A percentile compares a stretch with the other conserved stretches of the same genome.
phyloP scores from a whole-genome alignment of 805 yeast species.

The Kurtzmaniella fragi region DNA sequence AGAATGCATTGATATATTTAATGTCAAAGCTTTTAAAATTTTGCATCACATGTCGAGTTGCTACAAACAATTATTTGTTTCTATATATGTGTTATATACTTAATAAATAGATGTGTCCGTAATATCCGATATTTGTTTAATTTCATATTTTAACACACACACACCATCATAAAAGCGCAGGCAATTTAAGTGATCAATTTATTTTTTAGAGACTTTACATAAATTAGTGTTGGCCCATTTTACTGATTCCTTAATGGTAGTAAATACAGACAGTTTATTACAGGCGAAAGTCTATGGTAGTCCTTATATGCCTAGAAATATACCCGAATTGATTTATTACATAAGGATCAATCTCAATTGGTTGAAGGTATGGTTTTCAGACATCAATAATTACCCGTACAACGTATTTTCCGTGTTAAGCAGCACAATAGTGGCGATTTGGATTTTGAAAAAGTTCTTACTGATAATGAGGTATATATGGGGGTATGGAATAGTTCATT shows the following conservation, averaged over 20 bases:
- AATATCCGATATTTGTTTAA: neutral
- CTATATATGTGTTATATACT: no score
- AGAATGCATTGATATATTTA: neutral
- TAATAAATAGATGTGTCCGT: no score
- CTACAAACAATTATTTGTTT: no score
- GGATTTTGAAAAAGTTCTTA: conserved; percentile 5
- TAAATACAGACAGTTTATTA: conserved; percentile 2
- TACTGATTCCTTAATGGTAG: no score
- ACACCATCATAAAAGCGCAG: no score
- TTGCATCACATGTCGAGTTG: no score
- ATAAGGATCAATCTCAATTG: conserved; percentile 2
- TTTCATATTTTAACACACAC: neutral
- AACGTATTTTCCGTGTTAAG: neutral
- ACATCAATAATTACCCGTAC: neutral
- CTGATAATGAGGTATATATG: conserved; percentile 9
- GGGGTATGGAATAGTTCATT: conserved; percentile 40
- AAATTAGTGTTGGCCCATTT: no score
- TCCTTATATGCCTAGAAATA: conserved; percentile 18
- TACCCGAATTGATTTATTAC: conserved; percentile 10
- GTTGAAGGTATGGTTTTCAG: neutral
- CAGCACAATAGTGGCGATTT: neutral
- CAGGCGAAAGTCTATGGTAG: conserved; percentile 14
- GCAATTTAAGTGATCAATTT: no score
- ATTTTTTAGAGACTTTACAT: no score
- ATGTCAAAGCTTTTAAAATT: no score